Conservation (phyloP, 1,139 yeast species). For the Zygosaccharomyces sapae region DNA sequence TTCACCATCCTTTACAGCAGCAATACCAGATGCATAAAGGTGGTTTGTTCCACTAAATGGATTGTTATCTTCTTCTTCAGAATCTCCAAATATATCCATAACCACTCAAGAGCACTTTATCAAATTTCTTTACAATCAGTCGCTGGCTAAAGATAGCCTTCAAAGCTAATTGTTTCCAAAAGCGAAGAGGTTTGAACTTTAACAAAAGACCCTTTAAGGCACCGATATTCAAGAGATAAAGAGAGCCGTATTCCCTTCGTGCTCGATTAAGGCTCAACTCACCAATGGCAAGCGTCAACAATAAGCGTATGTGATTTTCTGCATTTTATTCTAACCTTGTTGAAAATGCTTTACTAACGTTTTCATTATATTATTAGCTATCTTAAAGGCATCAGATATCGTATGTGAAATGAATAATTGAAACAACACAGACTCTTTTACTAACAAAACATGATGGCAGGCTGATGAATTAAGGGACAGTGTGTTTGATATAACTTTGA, state of each 20-base stretch:
- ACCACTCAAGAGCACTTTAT: neutral
- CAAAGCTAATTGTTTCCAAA: constrained; percentile 4
- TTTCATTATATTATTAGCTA: constrained; percentile 19
- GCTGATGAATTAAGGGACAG: constrained; percentile 57
- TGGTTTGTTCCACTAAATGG: constrained; percentile 46
- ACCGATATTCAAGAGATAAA: neutral
- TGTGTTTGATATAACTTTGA: constrained; percentile 54
- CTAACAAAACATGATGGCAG: constrained; percentile 20
- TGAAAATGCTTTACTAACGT: constrained; percentile 5
- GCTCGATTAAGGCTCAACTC: neutral
- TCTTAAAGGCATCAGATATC: constrained; percentile 36
- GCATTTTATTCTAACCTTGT: neutral
- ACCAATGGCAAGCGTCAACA: constrained; percentile 10
- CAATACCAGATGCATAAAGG: constrained; percentile 41
- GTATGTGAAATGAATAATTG: constrained; percentile 20
- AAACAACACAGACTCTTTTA: neutral
- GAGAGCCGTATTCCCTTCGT: neutral
- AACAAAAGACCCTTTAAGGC: constrained; percentile 1
- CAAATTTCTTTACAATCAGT: neutral
- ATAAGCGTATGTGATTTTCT: constrained; percentile 11
- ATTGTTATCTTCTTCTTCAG: constrained; percentile 47
- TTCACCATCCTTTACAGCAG: constrained; percentile 20
- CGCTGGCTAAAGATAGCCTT: neutral
- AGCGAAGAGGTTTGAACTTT: constrained; percentile 5
- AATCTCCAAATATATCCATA: constrained; percentile 22